Conservation (phyloP, 2,329 filamentous ascomycete species). For the Epicoccum sorghinum region DNA sequence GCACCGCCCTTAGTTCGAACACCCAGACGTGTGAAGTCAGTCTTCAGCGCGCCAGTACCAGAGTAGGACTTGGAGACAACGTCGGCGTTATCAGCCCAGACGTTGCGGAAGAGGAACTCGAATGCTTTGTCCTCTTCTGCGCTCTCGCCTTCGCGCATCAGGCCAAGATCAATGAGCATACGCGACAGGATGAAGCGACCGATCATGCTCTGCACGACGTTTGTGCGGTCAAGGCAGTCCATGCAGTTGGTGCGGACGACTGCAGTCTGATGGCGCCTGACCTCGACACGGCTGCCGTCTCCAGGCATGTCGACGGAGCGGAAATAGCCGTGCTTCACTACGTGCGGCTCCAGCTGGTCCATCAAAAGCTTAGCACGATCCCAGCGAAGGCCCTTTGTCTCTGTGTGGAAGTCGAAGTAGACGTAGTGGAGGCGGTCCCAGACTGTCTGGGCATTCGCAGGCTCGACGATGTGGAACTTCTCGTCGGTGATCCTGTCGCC, state of each 20-base stretch:
- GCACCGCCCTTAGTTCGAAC: slow-evolving; percentile 84
- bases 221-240: slow-evolving; percentile 97
- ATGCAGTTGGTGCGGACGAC: slow-evolving; percentile 98
- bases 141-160: slow-evolving; percentile 76
- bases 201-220: slow-evolving; percentile 97
- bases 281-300: slow-evolving; percentile 75
- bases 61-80: slow-evolving; percentile 92
- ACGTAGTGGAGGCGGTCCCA: slow-evolving; percentile 91
- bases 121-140: slow-evolving; percentile 83
- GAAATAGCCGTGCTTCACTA: slow-evolving; percentile 88
- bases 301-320: slow-evolving; percentile 85
- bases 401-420: slow-evolving; percentile 98
- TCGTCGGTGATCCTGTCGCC: slow-evolving; percentile 72
- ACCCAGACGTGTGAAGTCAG: slow-evolving; percentile 94
- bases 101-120: slow-evolving; percentile 90
- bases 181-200: slow-evolving; percentile 87
- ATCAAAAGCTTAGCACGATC: slow-evolving; percentile 87
- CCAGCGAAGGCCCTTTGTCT: slow-evolving; percentile 95
- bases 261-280: slow-evolving; percentile 80
- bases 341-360: slow-evolving; percentile 76
- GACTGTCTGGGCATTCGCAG: slow-evolving; percentile 62
- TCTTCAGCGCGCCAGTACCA: slow-evolving; percentile 96
- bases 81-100: slow-evolving; percentile 99
- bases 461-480: slow-evolving; percentile 80
- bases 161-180: slow-evolving; percentile 83